Conservation (phyloP, 495 filamentous ascomycete species). For the Lasiosphaeria hispida region DNA sequence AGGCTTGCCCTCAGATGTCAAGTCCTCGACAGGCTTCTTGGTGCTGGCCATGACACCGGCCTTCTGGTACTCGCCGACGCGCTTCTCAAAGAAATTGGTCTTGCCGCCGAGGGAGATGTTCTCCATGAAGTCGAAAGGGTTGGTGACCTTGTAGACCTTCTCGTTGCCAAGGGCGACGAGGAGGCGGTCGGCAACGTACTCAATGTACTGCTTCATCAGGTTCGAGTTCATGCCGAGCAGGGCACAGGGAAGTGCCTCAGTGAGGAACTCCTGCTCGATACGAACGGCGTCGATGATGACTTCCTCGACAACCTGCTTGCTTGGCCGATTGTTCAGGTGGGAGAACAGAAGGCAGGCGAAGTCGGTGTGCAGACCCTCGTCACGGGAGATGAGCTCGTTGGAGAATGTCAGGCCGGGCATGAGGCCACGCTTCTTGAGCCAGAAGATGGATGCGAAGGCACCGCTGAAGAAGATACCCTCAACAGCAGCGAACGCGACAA, state of each 20-base stretch:
- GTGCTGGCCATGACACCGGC: constrained; percentile 96
- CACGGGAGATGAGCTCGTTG: constrained; percentile 99
- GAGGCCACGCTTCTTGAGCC: constrained; percentile 99
- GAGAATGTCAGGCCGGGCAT: constrained; percentile 99
- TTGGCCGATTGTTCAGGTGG: constrained; percentile 87
- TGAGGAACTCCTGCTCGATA: constrained; percentile 98
- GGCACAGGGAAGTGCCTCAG: constrained; percentile 85
- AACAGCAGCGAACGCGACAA: constrained; percentile 95
- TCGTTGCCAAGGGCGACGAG: constrained; percentile 87
- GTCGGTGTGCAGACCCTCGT: constrained; percentile 99
- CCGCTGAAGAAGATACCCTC: constrained; percentile 99
- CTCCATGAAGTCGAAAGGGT: constrained; percentile 99
- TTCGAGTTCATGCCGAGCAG: constrained; percentile 96
- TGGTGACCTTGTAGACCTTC: constrained; percentile 87
- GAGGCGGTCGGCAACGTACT: constrained; percentile 96
- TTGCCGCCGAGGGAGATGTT: constrained; percentile 97
- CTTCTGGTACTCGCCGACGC: constrained; percentile 99
- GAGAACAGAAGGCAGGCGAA: constrained; percentile 97
- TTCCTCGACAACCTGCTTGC: constrained; percentile 71
- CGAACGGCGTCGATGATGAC: constrained; percentile 91
- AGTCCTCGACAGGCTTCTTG: constrained; percentile 65
- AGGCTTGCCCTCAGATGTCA: constrained; percentile 38
- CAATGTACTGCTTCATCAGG: constrained; percentile 99
- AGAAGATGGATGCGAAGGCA: constrained; percentile 99
- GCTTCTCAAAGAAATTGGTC: constrained; percentile 99